Evolutionary conservation across 441 rosid genomes (phyloP).

Genomic region (Populus hybrid): DNA sequence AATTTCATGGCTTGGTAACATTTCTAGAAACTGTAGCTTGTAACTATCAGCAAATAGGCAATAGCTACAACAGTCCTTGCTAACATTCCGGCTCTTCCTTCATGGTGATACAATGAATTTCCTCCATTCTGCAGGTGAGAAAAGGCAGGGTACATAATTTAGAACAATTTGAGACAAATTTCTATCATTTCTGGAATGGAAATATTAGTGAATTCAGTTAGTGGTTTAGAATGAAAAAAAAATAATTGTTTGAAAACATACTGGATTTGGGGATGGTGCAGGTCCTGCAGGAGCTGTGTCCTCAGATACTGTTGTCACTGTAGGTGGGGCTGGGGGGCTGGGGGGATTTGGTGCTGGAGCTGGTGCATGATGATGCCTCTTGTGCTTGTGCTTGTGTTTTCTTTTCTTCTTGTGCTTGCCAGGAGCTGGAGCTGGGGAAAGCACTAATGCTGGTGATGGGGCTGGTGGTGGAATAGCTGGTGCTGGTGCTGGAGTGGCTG

Average conservation of each 20-base stretch:
- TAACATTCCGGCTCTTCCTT: constrained; percentile 44
- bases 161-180: neutral
- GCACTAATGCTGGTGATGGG: constrained; percentile 27
- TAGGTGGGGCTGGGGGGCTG: constrained; percentile 89
- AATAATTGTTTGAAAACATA: constrained; percentile 19
- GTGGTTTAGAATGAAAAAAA: neutral
- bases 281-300: constrained; percentile 78
- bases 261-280: constrained; percentile 80
- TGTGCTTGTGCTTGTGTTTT: constrained; percentile 42
- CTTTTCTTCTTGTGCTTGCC: constrained; percentile 58
- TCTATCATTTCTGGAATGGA: neutral
- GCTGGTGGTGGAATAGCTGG: constrained; percentile 50
- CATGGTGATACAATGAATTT: constrained; percentile 35
- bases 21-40: constrained; percentile 37
- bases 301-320: constrained; percentile 46
- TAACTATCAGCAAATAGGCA: constrained; percentile 45
- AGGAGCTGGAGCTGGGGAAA: constrained; percentile 65
- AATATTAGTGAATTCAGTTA: constrained; percentile 6
- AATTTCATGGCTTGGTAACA: neutral
- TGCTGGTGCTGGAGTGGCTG: neutral
- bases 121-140: constrained; percentile 60
- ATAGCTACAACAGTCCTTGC: constrained; percentile 46
- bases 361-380: constrained; percentile 63
- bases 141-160: constrained; percentile 7
- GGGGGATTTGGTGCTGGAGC: constrained; percentile 70